Evolutionary conservation across 352 stramenopile species (phyloP).

Genomic region (Phytophthora europaea): DNA sequence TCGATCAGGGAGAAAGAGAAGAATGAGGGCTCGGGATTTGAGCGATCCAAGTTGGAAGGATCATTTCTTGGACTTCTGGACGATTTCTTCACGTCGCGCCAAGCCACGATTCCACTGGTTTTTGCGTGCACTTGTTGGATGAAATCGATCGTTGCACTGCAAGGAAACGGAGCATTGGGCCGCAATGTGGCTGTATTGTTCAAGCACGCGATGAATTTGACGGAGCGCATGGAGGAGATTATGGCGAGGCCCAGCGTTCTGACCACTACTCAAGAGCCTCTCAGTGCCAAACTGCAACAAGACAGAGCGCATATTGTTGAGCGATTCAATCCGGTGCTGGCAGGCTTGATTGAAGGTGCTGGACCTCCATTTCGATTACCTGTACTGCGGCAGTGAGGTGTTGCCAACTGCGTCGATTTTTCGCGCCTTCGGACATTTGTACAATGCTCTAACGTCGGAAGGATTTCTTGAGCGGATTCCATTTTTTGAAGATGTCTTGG

Average conservation of each 20-base stretch:
- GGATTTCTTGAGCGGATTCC: background rate
- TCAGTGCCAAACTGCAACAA: background rate
- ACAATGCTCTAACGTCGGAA: background rate
- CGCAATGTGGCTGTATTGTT: background rate
- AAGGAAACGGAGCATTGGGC: background rate
- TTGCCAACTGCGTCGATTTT: background rate
- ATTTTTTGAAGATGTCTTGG: background rate
- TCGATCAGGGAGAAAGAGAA: background rate
- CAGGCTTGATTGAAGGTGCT: background rate
- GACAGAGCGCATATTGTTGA: background rate
- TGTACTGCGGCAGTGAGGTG: background rate
- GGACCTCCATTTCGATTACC: background rate
- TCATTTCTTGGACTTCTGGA: background rate
- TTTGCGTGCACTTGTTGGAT: constrained; percentile 2
- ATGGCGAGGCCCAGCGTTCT: background rate
- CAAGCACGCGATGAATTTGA: constrained; percentile 1
- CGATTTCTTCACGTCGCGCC: background rate
- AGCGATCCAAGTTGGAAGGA: background rate
- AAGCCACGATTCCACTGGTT: background rate
- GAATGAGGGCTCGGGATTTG: background rate
- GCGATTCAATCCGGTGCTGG: background rate
- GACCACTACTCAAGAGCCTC: background rate
- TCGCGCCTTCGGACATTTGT: background rate
- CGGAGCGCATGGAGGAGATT: background rate
- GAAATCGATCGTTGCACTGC: background rate